phyloP scores from a whole-genome alignment of 2,329 filamentous ascomycete genomes.

The Pseudopyricularia javanii region DNA sequence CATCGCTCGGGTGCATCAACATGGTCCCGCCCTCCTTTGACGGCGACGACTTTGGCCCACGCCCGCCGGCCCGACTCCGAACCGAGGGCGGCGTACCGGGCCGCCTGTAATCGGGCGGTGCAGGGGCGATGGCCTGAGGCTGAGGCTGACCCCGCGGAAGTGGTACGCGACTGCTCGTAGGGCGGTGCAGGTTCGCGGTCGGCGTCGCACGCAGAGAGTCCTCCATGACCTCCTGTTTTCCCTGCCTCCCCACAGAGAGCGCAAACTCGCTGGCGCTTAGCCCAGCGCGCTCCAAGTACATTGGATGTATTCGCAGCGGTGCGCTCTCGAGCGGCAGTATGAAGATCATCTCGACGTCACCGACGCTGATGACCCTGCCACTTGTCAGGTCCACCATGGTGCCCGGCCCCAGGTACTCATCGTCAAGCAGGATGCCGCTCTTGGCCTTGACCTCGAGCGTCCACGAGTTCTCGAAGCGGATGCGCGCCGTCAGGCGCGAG shows the following conservation, averaged over 20 bases:
- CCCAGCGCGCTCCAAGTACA: constrained; percentile 57
- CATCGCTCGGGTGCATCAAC: constrained; percentile 38
- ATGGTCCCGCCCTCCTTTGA: constrained; percentile 25
- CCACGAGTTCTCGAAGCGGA: constrained; percentile 69
- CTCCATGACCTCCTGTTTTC: constrained; percentile 9
- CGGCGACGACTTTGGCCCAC: constrained; percentile 25
- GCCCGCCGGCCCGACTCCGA: constrained; percentile 17
- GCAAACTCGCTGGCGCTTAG: constrained; percentile 22
- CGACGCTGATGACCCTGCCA: constrained; percentile 84
- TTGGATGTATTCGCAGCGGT: constrained; percentile 54
- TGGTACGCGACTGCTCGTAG: constrained; percentile 13
- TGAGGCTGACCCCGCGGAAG: constrained; percentile 16
- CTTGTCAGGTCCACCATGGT: constrained; percentile 58
- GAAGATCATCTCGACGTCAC: constrained; percentile 96
- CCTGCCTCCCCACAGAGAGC: constrained; percentile 1
- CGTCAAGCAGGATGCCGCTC: constrained; percentile 82
- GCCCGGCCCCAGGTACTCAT: constrained; percentile 55
- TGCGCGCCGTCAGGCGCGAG: constrained; percentile 63
- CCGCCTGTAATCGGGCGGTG: constrained; percentile 46
- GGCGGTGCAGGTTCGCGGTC: not conserved
- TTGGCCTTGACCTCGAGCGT: constrained; percentile 78
- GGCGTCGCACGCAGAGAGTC: constrained; percentile 12
- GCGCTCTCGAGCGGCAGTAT: constrained; percentile 64
- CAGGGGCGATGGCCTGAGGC: constrained; percentile 42
- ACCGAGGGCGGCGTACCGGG: constrained; percentile 47